phyloP scores from a whole-genome alignment of 257 asterid species.

The Echites panduratus region DNA sequence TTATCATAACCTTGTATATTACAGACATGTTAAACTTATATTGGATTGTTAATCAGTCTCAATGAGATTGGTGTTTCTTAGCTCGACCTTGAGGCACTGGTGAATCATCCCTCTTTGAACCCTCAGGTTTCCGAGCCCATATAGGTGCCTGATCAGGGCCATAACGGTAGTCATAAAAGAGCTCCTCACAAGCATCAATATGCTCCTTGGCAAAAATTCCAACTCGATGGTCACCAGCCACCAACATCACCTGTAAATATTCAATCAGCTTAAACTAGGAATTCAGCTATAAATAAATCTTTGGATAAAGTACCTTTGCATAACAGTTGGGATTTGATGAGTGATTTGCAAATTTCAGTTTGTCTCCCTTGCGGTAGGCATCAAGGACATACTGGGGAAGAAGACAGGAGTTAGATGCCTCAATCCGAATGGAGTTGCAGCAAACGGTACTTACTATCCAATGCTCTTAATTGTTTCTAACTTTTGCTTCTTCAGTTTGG shows the following conservation, averaged over 20 bases:
- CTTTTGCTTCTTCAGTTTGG: not conserved
- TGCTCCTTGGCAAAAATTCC: slow-evolving; percentile 89
- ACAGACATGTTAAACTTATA: not conserved
- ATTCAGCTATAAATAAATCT: not conserved
- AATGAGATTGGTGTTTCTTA: slow-evolving; percentile 84
- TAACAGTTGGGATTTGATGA: slow-evolving; percentile 89
- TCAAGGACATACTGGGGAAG: slow-evolving; percentile 81
- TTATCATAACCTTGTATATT: not conserved
- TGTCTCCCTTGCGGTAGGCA: slow-evolving; percentile 94
- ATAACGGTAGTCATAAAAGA: slow-evolving; percentile 87
- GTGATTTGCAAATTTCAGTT: slow-evolving; percentile 94
- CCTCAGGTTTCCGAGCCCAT: slow-evolving; percentile 83
- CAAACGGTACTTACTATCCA: not conserved
- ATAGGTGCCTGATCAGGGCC: slow-evolving; percentile 90
- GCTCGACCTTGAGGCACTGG: slow-evolving; percentile 63
- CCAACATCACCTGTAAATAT: slow-evolving; percentile 64
- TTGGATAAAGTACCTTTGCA: slow-evolving; percentile 61
- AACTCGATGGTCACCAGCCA: slow-evolving; percentile 98
- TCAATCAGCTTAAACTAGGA: slow-evolving; percentile 9
- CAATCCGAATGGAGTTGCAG: not conserved
- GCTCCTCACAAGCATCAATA: slow-evolving; percentile 79
- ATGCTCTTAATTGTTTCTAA: not conserved
- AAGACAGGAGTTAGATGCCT: slow-evolving; percentile 13
- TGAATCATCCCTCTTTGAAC: slow-evolving; percentile 55
- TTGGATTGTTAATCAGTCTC: slow-evolving; percentile 14